Conservation (phyloP, 257 asterid genomes). For the Capsicum pubescens region DNA sequence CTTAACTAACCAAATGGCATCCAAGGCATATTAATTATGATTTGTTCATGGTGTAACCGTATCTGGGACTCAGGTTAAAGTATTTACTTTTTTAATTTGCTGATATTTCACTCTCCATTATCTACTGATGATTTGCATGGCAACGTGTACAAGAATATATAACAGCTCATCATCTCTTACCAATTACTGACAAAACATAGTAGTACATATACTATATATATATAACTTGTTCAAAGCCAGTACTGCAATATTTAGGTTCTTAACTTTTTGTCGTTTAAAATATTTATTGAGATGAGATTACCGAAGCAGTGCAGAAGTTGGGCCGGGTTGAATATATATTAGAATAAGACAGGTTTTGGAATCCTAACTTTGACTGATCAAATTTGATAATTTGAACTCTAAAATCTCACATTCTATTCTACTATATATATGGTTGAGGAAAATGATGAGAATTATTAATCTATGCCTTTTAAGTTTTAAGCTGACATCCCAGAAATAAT, state of each 20-base stretch:
- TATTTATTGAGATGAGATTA: slow-evolving; percentile 55
- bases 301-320: slow-evolving; percentile 56
- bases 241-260: slow-evolving; percentile 3
- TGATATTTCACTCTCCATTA: background rate
- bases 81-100: background rate
- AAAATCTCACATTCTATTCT: slow-evolving; percentile 45
- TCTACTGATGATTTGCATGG: slow-evolving; percentile 19
- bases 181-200: slow-evolving; percentile 9
- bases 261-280: slow-evolving; percentile 22
- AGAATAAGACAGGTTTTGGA: slow-evolving; percentile 54
- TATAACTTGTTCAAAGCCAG: slow-evolving; percentile 25
- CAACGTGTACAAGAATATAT: background rate
- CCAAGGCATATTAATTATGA: background rate
- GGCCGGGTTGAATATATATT: slow-evolving; percentile 25
- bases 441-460: slow-evolving; percentile 19
- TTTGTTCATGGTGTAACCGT: background rate
- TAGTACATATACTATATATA: too few species aligned
- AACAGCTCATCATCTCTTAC: slow-evolving; percentile 22
- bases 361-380: slow-evolving; percentile 63
- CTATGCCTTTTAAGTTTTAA: background rate
- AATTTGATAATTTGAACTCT: slow-evolving; percentile 52
- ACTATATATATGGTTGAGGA: slow-evolving; percentile 19
- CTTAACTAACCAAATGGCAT: background rate
- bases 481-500: slow-evolving; percentile 35
- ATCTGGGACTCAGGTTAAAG: slow-evolving; percentile 29